Conservation (phyloP, 192 early-diverging fungal species). For the Entomortierella parvispora region DNA sequence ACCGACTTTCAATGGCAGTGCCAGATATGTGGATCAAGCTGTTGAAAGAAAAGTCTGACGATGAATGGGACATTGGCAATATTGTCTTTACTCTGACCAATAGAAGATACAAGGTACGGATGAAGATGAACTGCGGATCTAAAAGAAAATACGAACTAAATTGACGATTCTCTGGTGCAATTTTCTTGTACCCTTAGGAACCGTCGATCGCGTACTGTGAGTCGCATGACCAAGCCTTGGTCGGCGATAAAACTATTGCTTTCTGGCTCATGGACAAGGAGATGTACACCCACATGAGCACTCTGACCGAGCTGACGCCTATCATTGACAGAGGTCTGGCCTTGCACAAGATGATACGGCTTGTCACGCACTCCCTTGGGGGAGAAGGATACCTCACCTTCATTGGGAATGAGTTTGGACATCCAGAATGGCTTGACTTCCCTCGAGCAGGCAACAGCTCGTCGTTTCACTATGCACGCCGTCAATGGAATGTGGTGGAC, state of each 20-base stretch:
- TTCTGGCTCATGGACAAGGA: conserved; percentile 99
- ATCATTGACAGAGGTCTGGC: conserved; percentile 94
- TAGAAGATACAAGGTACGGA: conserved; percentile 79
- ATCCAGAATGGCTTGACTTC: conserved; percentile 99
- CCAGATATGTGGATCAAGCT: conserved; percentile 99
- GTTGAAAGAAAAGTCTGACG: conserved; percentile 90
- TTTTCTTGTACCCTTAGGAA: conserved; percentile 68
- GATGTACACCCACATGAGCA: conserved; percentile 98
- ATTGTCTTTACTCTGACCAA: conserved; percentile 91
- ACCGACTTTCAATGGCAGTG: conserved; percentile 94
- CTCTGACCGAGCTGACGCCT: conserved; percentile 80
- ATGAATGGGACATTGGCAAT: conserved; percentile 92
- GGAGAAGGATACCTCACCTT: conserved; percentile 98
- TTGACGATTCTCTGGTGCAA: background rate
- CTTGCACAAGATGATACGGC: conserved; percentile 96
- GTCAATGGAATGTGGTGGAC: conserved; percentile 96
- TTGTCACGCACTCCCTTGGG: conserved; percentile 89
- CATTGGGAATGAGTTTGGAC: conserved; percentile 98
- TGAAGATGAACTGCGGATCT: background rate
- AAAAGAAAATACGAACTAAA: too few species aligned
- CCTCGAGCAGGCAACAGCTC: conserved; percentile 92
- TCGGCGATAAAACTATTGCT: conserved; percentile 97
- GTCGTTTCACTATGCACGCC: conserved; percentile 92
- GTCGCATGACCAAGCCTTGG: conserved; percentile 97
- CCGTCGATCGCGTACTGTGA: conserved; percentile 96